Conservation (phyloP, 148 eudicot genomes). For the Silene uniflora region DNA sequence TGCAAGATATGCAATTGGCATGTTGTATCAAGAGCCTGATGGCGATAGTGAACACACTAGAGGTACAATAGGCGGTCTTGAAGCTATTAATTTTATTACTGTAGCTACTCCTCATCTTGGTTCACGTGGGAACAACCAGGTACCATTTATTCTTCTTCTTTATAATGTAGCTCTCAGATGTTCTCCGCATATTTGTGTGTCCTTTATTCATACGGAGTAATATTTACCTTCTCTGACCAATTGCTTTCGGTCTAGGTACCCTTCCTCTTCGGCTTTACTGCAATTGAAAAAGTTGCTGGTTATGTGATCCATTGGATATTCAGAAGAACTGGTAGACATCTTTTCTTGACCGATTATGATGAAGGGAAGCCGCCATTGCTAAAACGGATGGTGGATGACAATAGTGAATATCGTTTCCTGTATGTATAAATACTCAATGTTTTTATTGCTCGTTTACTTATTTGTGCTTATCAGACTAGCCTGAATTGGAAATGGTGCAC, state of each 20-base stretch:
- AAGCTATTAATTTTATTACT: slow-evolving; percentile 80
- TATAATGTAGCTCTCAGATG: not conserved
- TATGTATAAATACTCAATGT: slow-evolving; percentile 32
- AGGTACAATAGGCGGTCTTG: slow-evolving; percentile 80
- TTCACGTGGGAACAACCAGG: slow-evolving; percentile 94
- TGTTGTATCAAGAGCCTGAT: slow-evolving; percentile 47
- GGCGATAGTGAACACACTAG: slow-evolving; percentile 33
- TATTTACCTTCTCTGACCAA: not conserved
- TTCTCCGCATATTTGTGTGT: not conserved
- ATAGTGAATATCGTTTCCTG: slow-evolving; percentile 63
- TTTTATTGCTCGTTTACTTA: not conserved
- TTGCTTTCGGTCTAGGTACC: slow-evolving; percentile 55
- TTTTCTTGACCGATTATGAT: slow-evolving; percentile 76
- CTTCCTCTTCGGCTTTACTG: slow-evolving; percentile 78
- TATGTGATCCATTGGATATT: slow-evolving; percentile 80
- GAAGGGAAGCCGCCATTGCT: slow-evolving; percentile 92
- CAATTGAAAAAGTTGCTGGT: slow-evolving; percentile 71
- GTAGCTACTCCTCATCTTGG: slow-evolving; percentile 99
- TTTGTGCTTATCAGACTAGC: not conserved
- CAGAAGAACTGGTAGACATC: slow-evolving; percentile 88
- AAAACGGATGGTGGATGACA: slow-evolving; percentile 78
- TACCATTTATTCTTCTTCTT: slow-evolving; percentile 7
- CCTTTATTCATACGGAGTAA: too few species aligned
- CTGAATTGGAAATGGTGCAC: slow-evolving; percentile 15
- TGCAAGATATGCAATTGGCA: slow-evolving; percentile 92